Evolutionary conservation across 2,329 filamentous ascomycete genomes (phyloP).

Genomic region (Phialemonium atrogriseum): DNA sequence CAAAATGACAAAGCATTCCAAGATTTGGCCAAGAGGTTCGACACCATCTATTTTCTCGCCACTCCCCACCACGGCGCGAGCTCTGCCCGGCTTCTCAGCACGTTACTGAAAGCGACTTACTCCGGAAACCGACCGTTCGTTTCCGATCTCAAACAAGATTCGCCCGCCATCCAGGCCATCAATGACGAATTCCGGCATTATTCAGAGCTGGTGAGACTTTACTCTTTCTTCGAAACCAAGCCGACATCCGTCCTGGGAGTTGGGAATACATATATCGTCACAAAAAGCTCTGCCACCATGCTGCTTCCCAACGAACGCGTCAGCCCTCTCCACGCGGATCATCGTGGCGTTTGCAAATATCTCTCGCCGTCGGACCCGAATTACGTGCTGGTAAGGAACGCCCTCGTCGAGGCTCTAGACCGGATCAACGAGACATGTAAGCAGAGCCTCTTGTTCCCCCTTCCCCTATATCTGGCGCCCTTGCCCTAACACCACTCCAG

Average conservation of each 20-base stretch:
- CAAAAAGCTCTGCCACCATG: constrained; percentile 20
- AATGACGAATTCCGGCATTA: constrained; percentile 25
- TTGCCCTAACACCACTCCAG: no score
- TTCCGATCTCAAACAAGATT: constrained; percentile 19
- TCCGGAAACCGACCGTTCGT: constrained; percentile 19
- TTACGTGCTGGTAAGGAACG: constrained; percentile 18
- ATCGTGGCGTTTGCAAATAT: constrained; percentile 20
- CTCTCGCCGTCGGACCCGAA: constrained; percentile 13
- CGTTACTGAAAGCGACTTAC: no score
- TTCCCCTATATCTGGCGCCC: no score
- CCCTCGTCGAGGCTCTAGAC: constrained; percentile 12
- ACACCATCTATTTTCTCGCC: constrained; percentile 26
- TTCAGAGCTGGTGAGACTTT: constrained; percentile 17
- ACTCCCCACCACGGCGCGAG: constrained; percentile 26
- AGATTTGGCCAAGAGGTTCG: constrained; percentile 14
- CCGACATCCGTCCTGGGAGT: constrained; percentile 17
- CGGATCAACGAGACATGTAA: no score
- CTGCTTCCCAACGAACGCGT: constrained; percentile 18
- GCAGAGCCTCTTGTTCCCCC: no score
- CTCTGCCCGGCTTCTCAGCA: constrained; percentile 17
- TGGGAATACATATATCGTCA: constrained; percentile 19
- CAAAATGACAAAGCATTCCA: constrained; percentile 12
- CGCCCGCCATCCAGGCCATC: constrained; percentile 17
- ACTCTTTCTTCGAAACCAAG: constrained; percentile 23
- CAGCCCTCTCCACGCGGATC: constrained; percentile 19